Evolutionary conservation across 2,329 filamentous ascomycete genomes (phyloP), one percentile per base, ranked within the genome.

Genomic region (Epichloe sylvatica): DNA sequence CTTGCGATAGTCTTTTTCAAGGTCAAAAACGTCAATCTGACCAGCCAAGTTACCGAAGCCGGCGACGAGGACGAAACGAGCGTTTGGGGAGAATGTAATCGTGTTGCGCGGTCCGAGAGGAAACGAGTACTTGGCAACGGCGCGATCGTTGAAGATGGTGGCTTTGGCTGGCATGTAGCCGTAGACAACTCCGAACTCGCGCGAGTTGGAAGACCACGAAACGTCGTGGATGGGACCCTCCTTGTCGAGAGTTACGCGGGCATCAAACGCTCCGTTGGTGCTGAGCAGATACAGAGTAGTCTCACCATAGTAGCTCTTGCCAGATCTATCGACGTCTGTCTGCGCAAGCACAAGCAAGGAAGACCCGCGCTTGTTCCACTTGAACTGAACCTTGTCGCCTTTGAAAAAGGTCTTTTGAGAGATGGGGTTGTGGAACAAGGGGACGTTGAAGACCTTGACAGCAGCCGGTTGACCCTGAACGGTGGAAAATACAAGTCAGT

Each of bases 331-430:
- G 49, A 97, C 92, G 55, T 98, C 92, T 34, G 92, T 98, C 73
- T 97, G 90, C 50, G 92, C 91, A 61, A 98, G 79, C 57, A 97
- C 91, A 62, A 98, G 85, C 64, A 97, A 70, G 64, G 84, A 91
- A 37, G 90, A 95, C 48, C 92, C 92, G 54, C 88, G 75, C 57
- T 84, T 80, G 70, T 98, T 98, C 92, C 92, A 98, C 73, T 96
- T 96, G 63, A 98, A 74, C 69, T 96, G 89, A 45, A 98, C 91
- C 74, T 97, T 97, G 74, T 98, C 92, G 55, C 90, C 90, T 74
- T 98, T 98, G 80, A 89, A 98, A 65, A 98, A 98, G 1, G 85
- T 96, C 81, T 98, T 98, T 66, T 97, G 91, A 38, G 91, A 96
- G 46, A 95, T 82, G 4, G 90, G 83, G 48, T 72, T 73, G 55